A percentile compares a stretch with the other conserved stretches of the same genome.
Conservation (phyloP, 1,139 yeast genomes). For the Entelexis paramagnoliae region DNA sequence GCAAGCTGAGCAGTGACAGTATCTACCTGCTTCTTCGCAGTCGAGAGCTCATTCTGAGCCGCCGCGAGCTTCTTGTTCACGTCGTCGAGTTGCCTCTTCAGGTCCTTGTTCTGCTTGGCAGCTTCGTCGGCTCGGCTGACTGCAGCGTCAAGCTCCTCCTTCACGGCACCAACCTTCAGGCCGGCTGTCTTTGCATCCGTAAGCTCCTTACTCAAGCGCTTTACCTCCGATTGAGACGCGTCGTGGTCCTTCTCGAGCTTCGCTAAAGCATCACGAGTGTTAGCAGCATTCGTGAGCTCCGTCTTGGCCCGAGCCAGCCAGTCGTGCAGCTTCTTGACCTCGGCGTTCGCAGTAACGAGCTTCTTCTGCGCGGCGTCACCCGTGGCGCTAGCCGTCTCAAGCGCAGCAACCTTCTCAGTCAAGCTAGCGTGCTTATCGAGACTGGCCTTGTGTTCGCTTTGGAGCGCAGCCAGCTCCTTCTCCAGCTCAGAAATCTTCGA, state of each 20-base stretch:
- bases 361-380: conserved; percentile 24
- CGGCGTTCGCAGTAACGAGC: conserved; percentile 23
- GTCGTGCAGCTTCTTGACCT: conserved; percentile 23
- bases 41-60: background rate
- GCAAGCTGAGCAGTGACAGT: background rate
- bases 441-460: background rate
- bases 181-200: conserved; percentile 1
- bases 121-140: background rate
- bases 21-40: background rate
- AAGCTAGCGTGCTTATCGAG: background rate
- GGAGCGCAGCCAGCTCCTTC: background rate
- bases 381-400: conserved; percentile 33
- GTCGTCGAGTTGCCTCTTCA: background rate
- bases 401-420: conserved; percentile 25
- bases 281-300: conserved; percentile 12
- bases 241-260: conserved; percentile 9
- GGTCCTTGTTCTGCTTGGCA: background rate
- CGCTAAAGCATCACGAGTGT: background rate
- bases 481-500: background rate
- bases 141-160: conserved; percentile 4
- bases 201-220: conserved; percentile 13
- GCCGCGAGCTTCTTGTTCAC: background rate
- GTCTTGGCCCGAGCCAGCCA: conserved; percentile 22
- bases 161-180: background rate
- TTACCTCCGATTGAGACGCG: background rate